Conservation (phyloP, 768 basidiomycete genomes). For the Scleroderma bovista region DNA sequence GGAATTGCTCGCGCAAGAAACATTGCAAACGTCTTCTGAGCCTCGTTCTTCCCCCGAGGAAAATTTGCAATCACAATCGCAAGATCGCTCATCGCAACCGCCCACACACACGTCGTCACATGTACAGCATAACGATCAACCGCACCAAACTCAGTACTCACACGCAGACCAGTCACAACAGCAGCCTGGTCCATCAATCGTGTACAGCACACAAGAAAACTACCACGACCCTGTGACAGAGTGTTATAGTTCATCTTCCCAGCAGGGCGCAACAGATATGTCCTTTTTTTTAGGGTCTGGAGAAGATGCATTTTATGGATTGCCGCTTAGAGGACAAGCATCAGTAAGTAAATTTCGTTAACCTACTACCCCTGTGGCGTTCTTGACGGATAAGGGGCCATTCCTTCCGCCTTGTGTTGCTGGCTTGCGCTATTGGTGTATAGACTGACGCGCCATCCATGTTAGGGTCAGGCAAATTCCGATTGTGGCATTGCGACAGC, state of each 20-base stretch:
- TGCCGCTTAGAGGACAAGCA: not conserved
- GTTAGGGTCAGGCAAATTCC: not conserved
- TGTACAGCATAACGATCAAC: not conserved
- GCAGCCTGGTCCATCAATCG: not conserved
- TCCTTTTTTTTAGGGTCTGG: not conserved
- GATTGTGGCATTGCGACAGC: not conserved
- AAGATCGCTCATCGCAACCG: not conserved
- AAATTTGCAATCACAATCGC: not conserved
- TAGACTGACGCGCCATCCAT: too few species aligned
- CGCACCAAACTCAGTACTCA: not conserved
- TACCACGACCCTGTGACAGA: not conserved
- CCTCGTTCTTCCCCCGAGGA: not conserved
- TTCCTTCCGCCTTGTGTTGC: too few species aligned
- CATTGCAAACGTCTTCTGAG: not conserved
- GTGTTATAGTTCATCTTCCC: not conserved
- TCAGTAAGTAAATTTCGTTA: not conserved
- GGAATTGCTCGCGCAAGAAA: constrained; percentile 14
- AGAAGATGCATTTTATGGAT: not conserved
- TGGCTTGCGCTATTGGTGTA: too few species aligned
- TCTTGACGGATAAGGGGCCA: too few species aligned
- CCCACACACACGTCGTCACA: not conserved
- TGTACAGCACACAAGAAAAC: not conserved
- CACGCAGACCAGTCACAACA: not conserved
- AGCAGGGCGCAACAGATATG: not conserved
- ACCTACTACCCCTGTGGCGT: too few species aligned